These are phyloP conservation scores for Scleroderma bovista DNA, from an alignment of 768 basidiomycete genomes.

Conservation along the genomic window DNA sequence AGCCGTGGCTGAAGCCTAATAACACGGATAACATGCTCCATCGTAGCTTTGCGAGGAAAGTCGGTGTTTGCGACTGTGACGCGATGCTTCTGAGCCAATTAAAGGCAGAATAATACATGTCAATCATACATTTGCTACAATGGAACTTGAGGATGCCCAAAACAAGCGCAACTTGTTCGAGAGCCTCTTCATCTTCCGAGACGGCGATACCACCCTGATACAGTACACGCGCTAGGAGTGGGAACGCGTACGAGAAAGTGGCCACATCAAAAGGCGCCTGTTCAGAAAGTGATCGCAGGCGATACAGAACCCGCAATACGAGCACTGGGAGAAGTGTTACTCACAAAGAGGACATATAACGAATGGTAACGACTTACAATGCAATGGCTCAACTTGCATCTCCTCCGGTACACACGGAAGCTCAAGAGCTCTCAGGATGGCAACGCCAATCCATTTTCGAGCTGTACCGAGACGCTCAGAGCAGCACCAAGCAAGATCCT, in stretches of 20 bases:
- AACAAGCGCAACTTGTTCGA: slow-evolving; percentile 76
- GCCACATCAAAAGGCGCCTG: slow-evolving; percentile 78
- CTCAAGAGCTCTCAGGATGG: slow-evolving; percentile 71
- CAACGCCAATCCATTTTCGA: slow-evolving; percentile 72
- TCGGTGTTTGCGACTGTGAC: slow-evolving; percentile 56
- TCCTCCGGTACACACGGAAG: slow-evolving; percentile 66
- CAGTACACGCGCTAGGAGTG: slow-evolving; percentile 68
- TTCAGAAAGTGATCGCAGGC: slow-evolving; percentile 75
- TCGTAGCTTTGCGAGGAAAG: slow-evolving; percentile 70
- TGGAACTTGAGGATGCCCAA: slow-evolving; percentile 37
- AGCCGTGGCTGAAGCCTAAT: slow-evolving; percentile 76
- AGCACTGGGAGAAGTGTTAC: slow-evolving; percentile 45
- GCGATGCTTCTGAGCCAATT: slow-evolving; percentile 11
- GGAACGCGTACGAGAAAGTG: slow-evolving; percentile 78
- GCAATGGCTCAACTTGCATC: slow-evolving; percentile 64
- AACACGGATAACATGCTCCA: slow-evolving; percentile 64
- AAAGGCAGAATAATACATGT: background rate
- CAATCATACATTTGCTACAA: slow-evolving; percentile 22
- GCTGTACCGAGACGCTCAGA: slow-evolving; percentile 70
- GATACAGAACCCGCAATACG: slow-evolving; percentile 79
- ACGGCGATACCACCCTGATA: slow-evolving; percentile 60
- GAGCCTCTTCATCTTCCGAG: slow-evolving; percentile 47
- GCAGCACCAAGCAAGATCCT: slow-evolving; percentile 66
- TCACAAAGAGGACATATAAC: background rate
- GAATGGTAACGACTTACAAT: slow-evolving; percentile 14